A percentile compares a stretch with the other conserved stretches of the same genome.
These are phyloP conservation scores for Delphinella strobiligena DNA, from an alignment of 2,329 filamentous ascomycete species.

Conservation along the genomic window DNA sequence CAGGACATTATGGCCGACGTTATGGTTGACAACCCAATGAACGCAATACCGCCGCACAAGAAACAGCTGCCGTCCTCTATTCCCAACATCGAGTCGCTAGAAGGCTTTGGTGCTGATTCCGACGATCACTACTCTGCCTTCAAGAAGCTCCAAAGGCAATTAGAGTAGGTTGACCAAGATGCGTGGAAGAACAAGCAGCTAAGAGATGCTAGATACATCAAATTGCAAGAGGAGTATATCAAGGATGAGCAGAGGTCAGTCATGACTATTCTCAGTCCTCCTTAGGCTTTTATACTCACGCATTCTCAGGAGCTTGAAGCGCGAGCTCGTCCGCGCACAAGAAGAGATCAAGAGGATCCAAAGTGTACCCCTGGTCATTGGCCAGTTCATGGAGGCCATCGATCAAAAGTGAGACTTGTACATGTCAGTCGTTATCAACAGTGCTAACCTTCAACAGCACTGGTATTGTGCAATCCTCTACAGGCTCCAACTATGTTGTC, in stretches of 20 bases:
- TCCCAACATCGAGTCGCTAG: conserved; percentile 80
- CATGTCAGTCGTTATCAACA: no score
- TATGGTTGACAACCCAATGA: conserved; percentile 68
- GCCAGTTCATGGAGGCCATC: conserved; percentile 99
- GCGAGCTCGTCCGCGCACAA: conserved; percentile 91
- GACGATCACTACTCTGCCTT: conserved; percentile 89
- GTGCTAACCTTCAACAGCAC: conserved; percentile 46
- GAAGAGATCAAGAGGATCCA: conserved; percentile 99
- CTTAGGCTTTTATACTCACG: not conserved
- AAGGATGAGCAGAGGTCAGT: conserved; percentile 82
- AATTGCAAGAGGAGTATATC: conserved; percentile 99
- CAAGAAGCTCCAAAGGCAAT: conserved; percentile 91
- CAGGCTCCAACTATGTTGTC: conserved; percentile 97
- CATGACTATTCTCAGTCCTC: not conserved
- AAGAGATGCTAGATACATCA: conserved; percentile 40
- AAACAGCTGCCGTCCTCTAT: conserved; percentile 67
- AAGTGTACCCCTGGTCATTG: conserved; percentile 93
- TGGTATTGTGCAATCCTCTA: conserved; percentile 96
- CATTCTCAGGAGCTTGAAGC: conserved; percentile 65
- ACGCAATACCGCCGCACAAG: conserved; percentile 64
- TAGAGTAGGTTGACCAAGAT: conserved; percentile 54
- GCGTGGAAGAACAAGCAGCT: not conserved
- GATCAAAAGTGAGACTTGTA: conserved; percentile 72
- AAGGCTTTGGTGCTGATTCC: conserved; percentile 67
- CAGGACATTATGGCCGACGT: conserved; percentile 63